These are phyloP conservation scores for Croton setiger DNA, from an alignment of 441 rosid genomes.

Conservation along the genomic window DNA sequence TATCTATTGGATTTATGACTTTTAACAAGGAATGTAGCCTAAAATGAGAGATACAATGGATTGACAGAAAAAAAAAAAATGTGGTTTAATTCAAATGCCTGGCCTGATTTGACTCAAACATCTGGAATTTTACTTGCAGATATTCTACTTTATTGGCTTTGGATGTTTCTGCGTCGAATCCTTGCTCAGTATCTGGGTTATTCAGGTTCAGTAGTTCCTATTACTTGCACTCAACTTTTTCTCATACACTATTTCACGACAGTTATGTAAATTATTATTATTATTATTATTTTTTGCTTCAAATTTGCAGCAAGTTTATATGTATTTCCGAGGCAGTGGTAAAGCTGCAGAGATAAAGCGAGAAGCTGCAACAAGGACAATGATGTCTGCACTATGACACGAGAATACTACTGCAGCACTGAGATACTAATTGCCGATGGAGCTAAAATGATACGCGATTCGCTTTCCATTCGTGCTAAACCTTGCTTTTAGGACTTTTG, in stretches of 20 bases:
- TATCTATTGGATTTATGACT: not conserved
- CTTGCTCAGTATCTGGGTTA: slow-evolving; percentile 91
- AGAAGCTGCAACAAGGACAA: slow-evolving; percentile 59
- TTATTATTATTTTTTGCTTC: slow-evolving; percentile 2
- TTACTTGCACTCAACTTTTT: not conserved
- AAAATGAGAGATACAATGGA: not conserved
- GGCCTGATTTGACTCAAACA: slow-evolving; percentile 3
- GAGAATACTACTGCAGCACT: slow-evolving; percentile 6
- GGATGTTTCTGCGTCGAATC: slow-evolving; percentile 78
- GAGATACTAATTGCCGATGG: slow-evolving; percentile 18
- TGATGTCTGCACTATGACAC: slow-evolving; percentile 68
- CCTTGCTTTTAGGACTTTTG: slow-evolving; percentile 10
- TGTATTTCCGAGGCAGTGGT: slow-evolving; percentile 97
- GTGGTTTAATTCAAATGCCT: not conserved
- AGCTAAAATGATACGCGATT: not conserved
- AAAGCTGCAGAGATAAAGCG: slow-evolving; percentile 88
- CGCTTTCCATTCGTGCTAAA: slow-evolving; percentile 5
- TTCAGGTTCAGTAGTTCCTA: slow-evolving; percentile 57
- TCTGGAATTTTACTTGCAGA: slow-evolving; percentile 41
- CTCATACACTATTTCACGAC: not conserved
- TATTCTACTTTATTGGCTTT: slow-evolving; percentile 84
- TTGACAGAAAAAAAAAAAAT: not conserved
- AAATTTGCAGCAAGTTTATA: slow-evolving; percentile 86
- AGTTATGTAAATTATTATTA: not conserved
- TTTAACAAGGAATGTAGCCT: not conserved